Base-by-base conservation (phyloP, 2,329 filamentous ascomycete species). In the Xylaria digitata region DNA sequence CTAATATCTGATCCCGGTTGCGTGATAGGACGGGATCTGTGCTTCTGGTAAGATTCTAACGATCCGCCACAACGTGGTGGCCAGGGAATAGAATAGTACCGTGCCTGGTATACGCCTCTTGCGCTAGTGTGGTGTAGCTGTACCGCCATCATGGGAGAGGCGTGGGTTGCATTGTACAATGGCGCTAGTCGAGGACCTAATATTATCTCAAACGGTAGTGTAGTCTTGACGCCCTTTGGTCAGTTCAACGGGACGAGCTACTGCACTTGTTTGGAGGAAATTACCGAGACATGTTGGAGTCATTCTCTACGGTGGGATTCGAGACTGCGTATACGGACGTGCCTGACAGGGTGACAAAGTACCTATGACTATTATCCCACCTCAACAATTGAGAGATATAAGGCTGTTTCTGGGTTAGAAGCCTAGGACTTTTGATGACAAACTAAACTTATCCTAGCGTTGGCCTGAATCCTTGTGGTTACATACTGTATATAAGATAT, bases 1-100 rank as follows among this genome's bases (percentile, higher is more conserved):
- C 19, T 19, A 17, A 34, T 57, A 26, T 40, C 3, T 13, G 9
- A 15, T 40, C 37, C 37, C 13, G 37, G 9, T 15, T 40, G 9
- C 13, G 11, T 40, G 32, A 55, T 50, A 34, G 48, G 42, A 32
- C 13, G 26, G 40, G 13, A 49, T 48, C 23, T 7, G 48, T 57
- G 15, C 34, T 7, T 19, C 21, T 9, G 40, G n/a, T n/a, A 21
- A 32, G n/a, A n/a, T 3, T 42, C 32, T 19, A 17, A 19, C 4
- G 32, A 11, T 23, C 48, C 17, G 19, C 34, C 21, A 48, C 32
- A 63, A 63, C 48, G 54, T 60, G 59, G 54, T 60, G 15, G 19
- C 32, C 49, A 63, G 32, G 54, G 49, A 55, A 60, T 56, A 60
- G 54, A 49, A 17, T 26, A 15, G n/a, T 21, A 17, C 26, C 42